phyloP scores from a whole-genome alignment of 345 rosid species.

The Salix koriyanagi region DNA sequence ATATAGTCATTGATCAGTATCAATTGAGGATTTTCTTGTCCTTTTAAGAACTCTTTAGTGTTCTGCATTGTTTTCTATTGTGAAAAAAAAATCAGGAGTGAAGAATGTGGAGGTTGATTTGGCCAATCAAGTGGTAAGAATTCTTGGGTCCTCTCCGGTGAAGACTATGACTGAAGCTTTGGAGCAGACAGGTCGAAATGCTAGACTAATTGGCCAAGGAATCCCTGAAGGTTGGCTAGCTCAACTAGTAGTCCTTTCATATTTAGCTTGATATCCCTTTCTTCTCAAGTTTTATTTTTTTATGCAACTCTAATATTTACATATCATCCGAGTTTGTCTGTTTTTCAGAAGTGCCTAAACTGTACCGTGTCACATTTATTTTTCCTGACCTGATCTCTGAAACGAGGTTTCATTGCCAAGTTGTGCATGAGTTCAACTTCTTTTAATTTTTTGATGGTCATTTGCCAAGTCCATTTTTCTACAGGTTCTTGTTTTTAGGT shows the following conservation, averaged over 20 bases:
- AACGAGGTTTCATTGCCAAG: not conserved
- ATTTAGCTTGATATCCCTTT: not conserved
- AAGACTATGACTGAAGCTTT: slow-evolving; percentile 73
- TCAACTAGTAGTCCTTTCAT: not conserved
- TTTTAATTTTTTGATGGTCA: not conserved
- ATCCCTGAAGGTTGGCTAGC: slow-evolving; percentile 72
- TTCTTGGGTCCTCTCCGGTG: slow-evolving; percentile 74
- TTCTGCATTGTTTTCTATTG: slow-evolving; percentile 8
- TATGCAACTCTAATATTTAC: not conserved
- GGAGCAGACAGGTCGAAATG: slow-evolving; percentile 82
- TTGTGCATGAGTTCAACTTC: not conserved
- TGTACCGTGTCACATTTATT: not conserved
- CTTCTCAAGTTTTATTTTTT: not conserved
- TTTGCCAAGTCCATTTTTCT: no score
- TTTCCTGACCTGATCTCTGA: not conserved
- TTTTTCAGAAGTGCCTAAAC: not conserved
- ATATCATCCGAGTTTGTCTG: not conserved
- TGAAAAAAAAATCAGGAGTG: slow-evolving; percentile 46
- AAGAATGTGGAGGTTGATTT: slow-evolving; percentile 81
- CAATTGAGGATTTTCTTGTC: not conserved
- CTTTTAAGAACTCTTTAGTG: not conserved
- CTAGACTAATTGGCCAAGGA: slow-evolving; percentile 90
- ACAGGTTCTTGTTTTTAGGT: no score
- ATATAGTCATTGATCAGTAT: slow-evolving; percentile 4
- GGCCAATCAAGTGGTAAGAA: slow-evolving; percentile 73